These are phyloP conservation scores for Candida anglica DNA, from an alignment of 805 yeast species.

Conservation along the genomic window DNA sequence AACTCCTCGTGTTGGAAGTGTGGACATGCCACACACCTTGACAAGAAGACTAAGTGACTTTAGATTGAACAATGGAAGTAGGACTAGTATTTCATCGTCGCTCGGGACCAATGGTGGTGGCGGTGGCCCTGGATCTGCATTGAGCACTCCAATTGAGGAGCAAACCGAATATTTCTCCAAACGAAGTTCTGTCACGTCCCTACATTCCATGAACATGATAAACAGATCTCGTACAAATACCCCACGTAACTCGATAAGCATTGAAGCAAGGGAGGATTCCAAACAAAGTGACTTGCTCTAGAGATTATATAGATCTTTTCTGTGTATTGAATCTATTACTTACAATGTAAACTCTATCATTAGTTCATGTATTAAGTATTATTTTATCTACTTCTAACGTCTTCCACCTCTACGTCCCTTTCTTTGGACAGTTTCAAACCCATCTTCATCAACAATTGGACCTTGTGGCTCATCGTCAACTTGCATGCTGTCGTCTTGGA, in stretches of 20 bases:
- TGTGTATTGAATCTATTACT: too few species aligned
- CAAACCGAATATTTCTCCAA: conserved; percentile 17
- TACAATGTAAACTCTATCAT: not conserved
- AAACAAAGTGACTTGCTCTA: not conserved
- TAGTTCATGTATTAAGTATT: not conserved
- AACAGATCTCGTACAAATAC: conserved; percentile 33
- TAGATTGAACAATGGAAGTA: conserved; percentile 22
- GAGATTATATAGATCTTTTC: too few species aligned
- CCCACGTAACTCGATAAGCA: conserved; percentile 29
- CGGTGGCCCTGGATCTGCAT: conserved; percentile 6
- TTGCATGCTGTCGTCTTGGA: conserved; percentile 27
- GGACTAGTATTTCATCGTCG: conserved; percentile 22
- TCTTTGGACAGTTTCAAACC: conserved; percentile 82
- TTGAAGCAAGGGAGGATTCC: too few species aligned
- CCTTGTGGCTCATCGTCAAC: conserved; percentile 32
- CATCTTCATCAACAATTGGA: conserved; percentile 89
- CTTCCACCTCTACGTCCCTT: conserved; percentile 47
- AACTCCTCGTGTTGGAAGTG: conserved; percentile 35
- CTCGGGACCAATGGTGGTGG: conserved; percentile 7
- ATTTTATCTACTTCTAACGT: conserved; percentile 13
- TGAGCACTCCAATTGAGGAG: conserved; percentile 27
- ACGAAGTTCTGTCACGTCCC: conserved; percentile 30
- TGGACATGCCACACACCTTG: conserved; percentile 47
- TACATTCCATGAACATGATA: conserved; percentile 37
- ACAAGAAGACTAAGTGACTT: conserved; percentile 46